A percentile compares a stretch with the other conserved stretches of the same genome.
phyloP scores from a whole-genome alignment of 2,329 filamentous ascomycete species.

The Ceratocystiopsis sp. region DNA sequence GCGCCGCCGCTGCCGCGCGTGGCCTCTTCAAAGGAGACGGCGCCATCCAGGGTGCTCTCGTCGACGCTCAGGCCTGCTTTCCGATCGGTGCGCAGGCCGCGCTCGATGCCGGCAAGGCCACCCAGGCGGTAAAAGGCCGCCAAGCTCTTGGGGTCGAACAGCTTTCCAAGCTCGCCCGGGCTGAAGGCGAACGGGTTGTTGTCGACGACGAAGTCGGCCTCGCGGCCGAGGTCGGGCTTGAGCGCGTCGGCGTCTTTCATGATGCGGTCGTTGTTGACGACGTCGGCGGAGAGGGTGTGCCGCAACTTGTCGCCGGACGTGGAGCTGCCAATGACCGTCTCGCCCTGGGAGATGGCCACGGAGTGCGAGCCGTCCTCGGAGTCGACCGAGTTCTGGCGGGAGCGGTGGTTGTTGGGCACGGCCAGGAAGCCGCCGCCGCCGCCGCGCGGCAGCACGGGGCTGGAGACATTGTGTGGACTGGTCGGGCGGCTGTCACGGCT shows the following conservation, averaged over 20 bases:
- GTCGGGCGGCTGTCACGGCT: constrained; percentile 49
- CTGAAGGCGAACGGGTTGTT: constrained; percentile 77
- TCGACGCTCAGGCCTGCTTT: constrained; percentile 60
- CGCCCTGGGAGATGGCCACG: constrained; percentile 38
- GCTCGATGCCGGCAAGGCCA: constrained; percentile 61
- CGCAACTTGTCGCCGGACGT: constrained; percentile 23
- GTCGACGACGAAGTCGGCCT: constrained; percentile 57
- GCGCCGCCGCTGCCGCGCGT: constrained; percentile 14
- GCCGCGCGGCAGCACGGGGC: constrained; percentile 29
- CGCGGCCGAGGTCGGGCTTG: constrained; percentile 57
- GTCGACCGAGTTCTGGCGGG: constrained; percentile 53
- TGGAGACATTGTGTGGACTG: constrained; percentile 57
- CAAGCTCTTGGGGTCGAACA: constrained; percentile 79
- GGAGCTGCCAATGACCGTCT: constrained; percentile 39
- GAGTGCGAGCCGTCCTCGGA: constrained; percentile 45
- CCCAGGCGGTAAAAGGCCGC: constrained; percentile 68
- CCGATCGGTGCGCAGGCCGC: constrained; percentile 57
- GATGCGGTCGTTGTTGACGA: constrained; percentile 30
- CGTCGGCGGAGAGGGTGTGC: constrained; percentile 17
- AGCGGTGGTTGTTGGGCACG: constrained; percentile 44
- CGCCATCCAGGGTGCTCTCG: constrained; percentile 48
- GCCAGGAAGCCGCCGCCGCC: constrained; percentile 42
- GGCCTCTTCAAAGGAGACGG: constrained; percentile 56
- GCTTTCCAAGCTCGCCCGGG: constrained; percentile 68
- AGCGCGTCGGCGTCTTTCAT: constrained; percentile 52